Evolutionary conservation across 2,329 filamentous ascomycete species (phyloP).

Genomic region (Cladosporium cucumerinum): DNA sequence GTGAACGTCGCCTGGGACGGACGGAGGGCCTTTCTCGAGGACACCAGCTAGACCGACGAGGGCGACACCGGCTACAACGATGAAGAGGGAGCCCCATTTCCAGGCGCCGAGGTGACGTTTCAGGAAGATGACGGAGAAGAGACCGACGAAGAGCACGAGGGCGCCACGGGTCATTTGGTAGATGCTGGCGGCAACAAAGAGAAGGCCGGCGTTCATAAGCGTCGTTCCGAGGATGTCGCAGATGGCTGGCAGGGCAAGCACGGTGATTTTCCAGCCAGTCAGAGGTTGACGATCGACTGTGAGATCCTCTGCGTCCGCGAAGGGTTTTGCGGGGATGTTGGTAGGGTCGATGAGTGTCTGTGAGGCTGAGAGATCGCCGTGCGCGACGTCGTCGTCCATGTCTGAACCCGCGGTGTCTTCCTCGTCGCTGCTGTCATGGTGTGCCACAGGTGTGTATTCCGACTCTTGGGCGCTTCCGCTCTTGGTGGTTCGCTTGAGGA

Average conservation of each 20-base stretch:
- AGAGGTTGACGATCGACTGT: conserved; percentile 52
- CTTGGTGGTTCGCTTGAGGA: conserved; percentile 54
- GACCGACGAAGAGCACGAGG: conserved; percentile 88
- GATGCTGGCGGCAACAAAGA: conserved; percentile 92
- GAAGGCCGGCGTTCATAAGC: conserved; percentile 90
- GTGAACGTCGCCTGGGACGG: conserved; percentile 29
- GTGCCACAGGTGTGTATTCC: conserved; percentile 30
- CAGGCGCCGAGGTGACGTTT: conserved; percentile 75
- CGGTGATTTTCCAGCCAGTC: conserved; percentile 64
- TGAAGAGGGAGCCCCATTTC: conserved; percentile 85
- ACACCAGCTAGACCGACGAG: conserved; percentile 86
- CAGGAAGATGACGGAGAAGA: conserved; percentile 92
- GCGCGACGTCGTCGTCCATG: conserved; percentile 35
- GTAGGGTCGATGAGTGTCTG: conserved; percentile 38
- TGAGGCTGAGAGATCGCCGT: conserved; percentile 33
- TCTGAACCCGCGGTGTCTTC: conserved; percentile 28
- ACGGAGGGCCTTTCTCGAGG: conserved; percentile 59
- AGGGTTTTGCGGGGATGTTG: conserved; percentile 50
- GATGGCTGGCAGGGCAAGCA: conserved; percentile 81
- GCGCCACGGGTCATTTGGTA: conserved; percentile 99
- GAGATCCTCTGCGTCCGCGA: conserved; percentile 49
- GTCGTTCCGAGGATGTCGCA: conserved; percentile 96
- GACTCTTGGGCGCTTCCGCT: conserved; percentile 24
- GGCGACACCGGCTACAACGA: conserved; percentile 84
- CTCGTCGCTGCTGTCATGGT: conserved; percentile 33